These are phyloP conservation scores for Auricularia cornea DNA, from an alignment of 768 basidiomycete species.

Conservation along the genomic window DNA sequence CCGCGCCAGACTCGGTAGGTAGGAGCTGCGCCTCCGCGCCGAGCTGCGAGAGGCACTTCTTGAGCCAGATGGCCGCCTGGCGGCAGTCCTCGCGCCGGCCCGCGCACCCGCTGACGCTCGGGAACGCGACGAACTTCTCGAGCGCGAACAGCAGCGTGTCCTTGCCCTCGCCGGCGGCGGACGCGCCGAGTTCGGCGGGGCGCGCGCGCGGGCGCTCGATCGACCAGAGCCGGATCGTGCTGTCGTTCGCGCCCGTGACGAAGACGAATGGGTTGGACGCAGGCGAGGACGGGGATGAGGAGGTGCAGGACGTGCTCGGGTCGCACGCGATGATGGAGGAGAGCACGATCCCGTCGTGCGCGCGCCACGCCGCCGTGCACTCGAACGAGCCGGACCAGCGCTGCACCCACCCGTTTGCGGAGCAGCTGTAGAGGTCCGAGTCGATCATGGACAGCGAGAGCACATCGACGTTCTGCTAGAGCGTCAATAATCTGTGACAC, in stretches of 20 bases:
- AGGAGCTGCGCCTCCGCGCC: constrained; percentile 57
- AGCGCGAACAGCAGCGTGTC: constrained; percentile 75
- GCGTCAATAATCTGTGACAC: not conserved
- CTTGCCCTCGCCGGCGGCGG: constrained; percentile 16
- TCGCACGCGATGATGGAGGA: constrained; percentile 56
- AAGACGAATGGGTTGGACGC: not conserved
- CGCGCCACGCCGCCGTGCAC: constrained; percentile 74
- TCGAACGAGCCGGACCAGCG: constrained; percentile 81
- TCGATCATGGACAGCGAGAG: constrained; percentile 68
- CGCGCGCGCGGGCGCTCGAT: constrained; percentile 16
- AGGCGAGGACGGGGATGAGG: not conserved
- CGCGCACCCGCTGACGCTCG: constrained; percentile 68
- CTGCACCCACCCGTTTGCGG: constrained; percentile 56
- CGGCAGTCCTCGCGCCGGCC: constrained; percentile 77
- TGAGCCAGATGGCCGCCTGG: constrained; percentile 89
- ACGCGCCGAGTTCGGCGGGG: not conserved
- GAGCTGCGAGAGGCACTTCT: constrained; percentile 78
- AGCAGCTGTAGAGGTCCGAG: constrained; percentile 41
- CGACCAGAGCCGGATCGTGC: constrained; percentile 29
- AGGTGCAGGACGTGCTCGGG: not conserved
- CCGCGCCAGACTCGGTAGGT: constrained; percentile 31
- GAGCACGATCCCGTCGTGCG: constrained; percentile 73
- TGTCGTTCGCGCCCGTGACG: constrained; percentile 11
- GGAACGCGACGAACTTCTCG: constrained; percentile 79
- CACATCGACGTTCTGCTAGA: constrained; percentile 61